phyloP scores from a whole-genome alignment of 2,329 filamentous ascomycete species.

The Cytospora piceicola region DNA sequence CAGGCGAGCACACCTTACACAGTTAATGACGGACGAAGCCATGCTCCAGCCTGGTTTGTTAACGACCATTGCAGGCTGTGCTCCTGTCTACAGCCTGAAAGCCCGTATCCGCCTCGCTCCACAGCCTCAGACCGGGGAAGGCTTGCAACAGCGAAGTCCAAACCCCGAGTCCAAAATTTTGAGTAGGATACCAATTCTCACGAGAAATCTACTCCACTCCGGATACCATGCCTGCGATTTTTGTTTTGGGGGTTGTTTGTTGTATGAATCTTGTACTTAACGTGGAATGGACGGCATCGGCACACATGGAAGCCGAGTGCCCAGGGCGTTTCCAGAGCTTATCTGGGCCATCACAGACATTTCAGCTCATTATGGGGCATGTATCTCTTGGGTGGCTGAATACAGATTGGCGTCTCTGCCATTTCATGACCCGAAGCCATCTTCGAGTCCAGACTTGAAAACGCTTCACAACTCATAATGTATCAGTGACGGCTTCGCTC shows the following conservation, averaged over 20 bases:
- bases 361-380: not conserved
- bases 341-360: slow-evolving; percentile 3
- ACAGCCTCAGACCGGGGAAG: not conserved
- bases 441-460: not conserved
- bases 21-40: not conserved
- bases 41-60: not conserved
- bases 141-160: not conserved
- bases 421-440: not conserved
- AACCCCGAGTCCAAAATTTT: not conserved
- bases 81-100: not conserved
- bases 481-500: not conserved
- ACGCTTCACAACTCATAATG: no score
- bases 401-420: slow-evolving; percentile 7
- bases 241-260: slow-evolving; percentile 5
- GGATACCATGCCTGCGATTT: slow-evolving; percentile 21
- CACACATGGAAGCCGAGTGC: slow-evolving; percentile 1
- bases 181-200: not conserved
- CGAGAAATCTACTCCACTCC: not conserved
- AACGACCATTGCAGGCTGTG: not conserved
- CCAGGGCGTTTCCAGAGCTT: slow-evolving; percentile 14
- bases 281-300: not conserved
- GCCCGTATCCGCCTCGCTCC: not conserved
- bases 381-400: not conserved
- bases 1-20: not conserved
- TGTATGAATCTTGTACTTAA: no score